A percentile compares a stretch with the other conserved stretches of the same genome.
Evolutionary conservation across 1,284 basidiomycete genomes (phyloP).

Genomic region (Boletellus deceptivus): DNA sequence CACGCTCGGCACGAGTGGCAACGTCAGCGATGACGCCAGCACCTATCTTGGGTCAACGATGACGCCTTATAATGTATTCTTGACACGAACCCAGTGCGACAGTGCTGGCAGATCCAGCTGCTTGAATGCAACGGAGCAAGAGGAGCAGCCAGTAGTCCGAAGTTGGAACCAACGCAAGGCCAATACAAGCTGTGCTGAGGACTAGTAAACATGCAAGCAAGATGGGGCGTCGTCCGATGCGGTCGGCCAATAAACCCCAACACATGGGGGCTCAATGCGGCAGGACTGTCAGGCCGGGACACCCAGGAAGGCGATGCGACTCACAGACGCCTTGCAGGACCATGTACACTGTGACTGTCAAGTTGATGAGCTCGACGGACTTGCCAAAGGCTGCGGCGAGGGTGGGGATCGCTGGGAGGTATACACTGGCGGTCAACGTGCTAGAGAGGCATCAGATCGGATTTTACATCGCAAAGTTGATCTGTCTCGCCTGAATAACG

Average conservation of each 20-base stretch:
- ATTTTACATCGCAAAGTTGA: neutral
- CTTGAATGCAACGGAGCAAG: constrained; percentile 59
- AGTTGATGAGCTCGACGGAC: constrained; percentile 66
- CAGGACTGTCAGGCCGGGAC: neutral
- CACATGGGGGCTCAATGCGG: constrained; percentile 52
- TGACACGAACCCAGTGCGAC: constrained; percentile 47
- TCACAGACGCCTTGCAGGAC: constrained; percentile 70
- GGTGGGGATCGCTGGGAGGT: constrained; percentile 73
- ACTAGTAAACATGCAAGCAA: constrained; percentile 54
- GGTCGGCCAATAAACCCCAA: constrained; percentile 61
- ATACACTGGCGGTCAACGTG: constrained; percentile 73
- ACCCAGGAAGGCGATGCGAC: constrained; percentile 12
- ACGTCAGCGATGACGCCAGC: constrained; percentile 61
- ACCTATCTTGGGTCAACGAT: constrained; percentile 34
- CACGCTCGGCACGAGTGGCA: constrained; percentile 49
- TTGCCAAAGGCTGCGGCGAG: constrained; percentile 61
- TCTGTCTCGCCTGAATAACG: constrained; percentile 55
- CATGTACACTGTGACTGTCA: constrained; percentile 80
- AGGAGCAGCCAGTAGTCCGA: constrained; percentile 62
- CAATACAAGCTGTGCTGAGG: constrained; percentile 53
- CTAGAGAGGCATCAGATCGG: constrained; percentile 34
- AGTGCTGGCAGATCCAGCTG: constrained; percentile 59
- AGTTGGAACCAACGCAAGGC: constrained; percentile 59
- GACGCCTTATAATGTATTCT: neutral
- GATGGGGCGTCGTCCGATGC: constrained; percentile 52